A percentile compares a stretch with the other conserved stretches of the same genome.
These are phyloP conservation scores for Dothistroma septosporum DNA, from an alignment of 2,329 filamentous ascomycete genomes.

Conservation along the genomic window DNA sequence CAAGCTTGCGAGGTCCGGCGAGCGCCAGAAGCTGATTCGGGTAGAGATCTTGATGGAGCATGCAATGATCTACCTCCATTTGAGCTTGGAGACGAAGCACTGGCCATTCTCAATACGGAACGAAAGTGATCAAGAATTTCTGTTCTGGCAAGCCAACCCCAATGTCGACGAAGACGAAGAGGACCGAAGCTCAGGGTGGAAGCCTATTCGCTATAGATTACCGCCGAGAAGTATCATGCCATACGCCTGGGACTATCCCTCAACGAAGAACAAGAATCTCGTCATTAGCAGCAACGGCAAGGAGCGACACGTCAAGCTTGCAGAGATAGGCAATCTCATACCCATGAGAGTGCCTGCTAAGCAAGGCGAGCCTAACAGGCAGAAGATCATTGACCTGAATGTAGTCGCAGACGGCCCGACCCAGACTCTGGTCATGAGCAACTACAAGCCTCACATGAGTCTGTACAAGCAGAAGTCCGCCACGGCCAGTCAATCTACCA, in stretches of 20 bases:
- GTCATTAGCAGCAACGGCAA: constrained; percentile 74
- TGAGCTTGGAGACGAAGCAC: constrained; percentile 85
- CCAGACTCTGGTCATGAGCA: constrained; percentile 88
- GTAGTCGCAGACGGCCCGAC: constrained; percentile 93
- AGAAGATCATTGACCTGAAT: constrained; percentile 94
- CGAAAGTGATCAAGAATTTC: constrained; percentile 93
- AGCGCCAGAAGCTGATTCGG: constrained; percentile 81
- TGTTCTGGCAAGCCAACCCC: constrained; percentile 92
- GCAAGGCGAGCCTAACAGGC: constrained; percentile 49
- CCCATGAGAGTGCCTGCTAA: constrained; percentile 81
- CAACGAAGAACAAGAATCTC: constrained; percentile 92
- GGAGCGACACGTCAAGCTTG: constrained; percentile 87
- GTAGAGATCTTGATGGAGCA: constrained; percentile 89
- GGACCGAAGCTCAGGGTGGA: constrained; percentile 77
- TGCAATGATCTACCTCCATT: constrained; percentile 86
- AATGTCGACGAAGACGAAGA: constrained; percentile 89
- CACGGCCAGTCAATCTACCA: constrained; percentile 54
- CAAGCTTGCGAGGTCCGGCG: constrained; percentile 85
- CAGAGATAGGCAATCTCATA: constrained; percentile 92
- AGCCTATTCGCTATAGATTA: constrained; percentile 84
- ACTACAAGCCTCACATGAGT: constrained; percentile 89
- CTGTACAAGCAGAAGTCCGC: constrained; percentile 69
- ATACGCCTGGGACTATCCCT: constrained; percentile 98
- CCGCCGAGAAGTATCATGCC: constrained; percentile 97
- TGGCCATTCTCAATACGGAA: constrained; percentile 99